Conservation (phyloP, 1,139 yeast genomes). For the Pichia sp. region DNA sequence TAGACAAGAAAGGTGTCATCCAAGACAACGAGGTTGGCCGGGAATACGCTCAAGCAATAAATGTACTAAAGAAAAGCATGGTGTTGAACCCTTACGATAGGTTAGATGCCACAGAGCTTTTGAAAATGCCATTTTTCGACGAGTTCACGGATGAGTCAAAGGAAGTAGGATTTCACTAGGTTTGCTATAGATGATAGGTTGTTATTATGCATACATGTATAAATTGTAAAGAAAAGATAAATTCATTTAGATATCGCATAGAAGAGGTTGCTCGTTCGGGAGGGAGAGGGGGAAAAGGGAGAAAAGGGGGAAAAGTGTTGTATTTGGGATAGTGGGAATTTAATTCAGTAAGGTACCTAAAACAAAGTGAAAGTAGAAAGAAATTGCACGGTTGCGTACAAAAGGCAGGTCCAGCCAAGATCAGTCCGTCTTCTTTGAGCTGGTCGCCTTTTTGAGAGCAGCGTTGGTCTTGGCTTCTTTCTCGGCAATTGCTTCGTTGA, state of each 20-base stretch:
- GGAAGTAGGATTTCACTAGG: background rate
- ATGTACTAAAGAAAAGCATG: slow-evolving; percentile 51
- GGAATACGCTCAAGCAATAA: slow-evolving; percentile 42
- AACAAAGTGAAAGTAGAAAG: too few species aligned
- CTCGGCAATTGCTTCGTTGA: slow-evolving; percentile 24
- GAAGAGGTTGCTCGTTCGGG: too few species aligned
- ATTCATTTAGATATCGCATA: background rate
- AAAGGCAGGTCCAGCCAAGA: background rate
- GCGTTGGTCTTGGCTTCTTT: background rate
- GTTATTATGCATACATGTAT: slow-evolving; percentile 1
- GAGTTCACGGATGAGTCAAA: slow-evolving; percentile 1
- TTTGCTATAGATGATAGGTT: slow-evolving; percentile 1
- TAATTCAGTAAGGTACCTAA: too few species aligned
- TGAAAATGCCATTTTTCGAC: slow-evolving; percentile 52
- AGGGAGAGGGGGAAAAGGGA: too few species aligned
- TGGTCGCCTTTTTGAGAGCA: background rate
- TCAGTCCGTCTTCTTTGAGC: slow-evolving; percentile 15
- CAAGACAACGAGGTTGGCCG: slow-evolving; percentile 24
- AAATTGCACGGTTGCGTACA: too few species aligned
- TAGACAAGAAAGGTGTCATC: slow-evolving; percentile 30
- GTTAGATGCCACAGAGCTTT: slow-evolving; percentile 51
- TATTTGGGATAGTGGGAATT: too few species aligned
- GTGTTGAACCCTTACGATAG: slow-evolving; percentile 56
- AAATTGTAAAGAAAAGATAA: background rate
- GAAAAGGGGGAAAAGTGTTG: too few species aligned